Conservation (phyloP, 495 filamentous ascomycete genomes). For the Aspergillus saccharolyticus region DNA sequence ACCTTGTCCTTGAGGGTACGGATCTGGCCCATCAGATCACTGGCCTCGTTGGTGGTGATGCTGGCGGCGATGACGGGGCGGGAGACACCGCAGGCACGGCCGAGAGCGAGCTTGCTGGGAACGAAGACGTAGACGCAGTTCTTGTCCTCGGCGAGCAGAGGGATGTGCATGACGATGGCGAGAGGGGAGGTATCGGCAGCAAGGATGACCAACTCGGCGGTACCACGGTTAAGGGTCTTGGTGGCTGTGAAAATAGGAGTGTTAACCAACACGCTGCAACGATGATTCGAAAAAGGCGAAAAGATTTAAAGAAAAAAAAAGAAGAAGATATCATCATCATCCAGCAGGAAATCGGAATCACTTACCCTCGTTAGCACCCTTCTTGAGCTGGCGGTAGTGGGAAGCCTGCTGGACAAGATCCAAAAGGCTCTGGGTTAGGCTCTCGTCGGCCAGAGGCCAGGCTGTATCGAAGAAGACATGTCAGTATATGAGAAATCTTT, state of each 20-base stretch:
- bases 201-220: slow-evolving; percentile 80
- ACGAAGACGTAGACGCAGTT: slow-evolving; percentile 66
- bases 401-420: slow-evolving; percentile 83
- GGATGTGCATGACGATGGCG: slow-evolving; percentile 89
- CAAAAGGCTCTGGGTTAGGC: slow-evolving; percentile 72
- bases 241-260: slow-evolving; percentile 50
- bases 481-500: slow-evolving; percentile 11
- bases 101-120: slow-evolving; percentile 66
- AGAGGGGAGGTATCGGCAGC: slow-evolving; percentile 82
- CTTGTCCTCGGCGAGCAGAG: slow-evolving; percentile 82
- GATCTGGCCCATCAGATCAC: slow-evolving; percentile 82
- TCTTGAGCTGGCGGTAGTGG: slow-evolving; percentile 85
- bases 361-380: slow-evolving; percentile 57
- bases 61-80: slow-evolving; percentile 80
- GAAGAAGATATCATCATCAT: neutral
- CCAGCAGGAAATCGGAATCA: no score
- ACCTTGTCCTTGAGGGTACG: slow-evolving; percentile 86
- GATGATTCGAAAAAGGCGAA: neutral
- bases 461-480: slow-evolving; percentile 41
- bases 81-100: slow-evolving; percentile 68
- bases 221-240: slow-evolving; percentile 86
- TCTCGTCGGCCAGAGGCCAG: slow-evolving; percentile 84
- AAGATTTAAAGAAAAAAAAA: neutral
- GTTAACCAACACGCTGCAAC: no score
- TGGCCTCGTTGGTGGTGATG: slow-evolving; percentile 91